phyloP scores from a whole-genome alignment of 2,329 filamentous ascomycete genomes.

The Diaporthe citriasiana region DNA sequence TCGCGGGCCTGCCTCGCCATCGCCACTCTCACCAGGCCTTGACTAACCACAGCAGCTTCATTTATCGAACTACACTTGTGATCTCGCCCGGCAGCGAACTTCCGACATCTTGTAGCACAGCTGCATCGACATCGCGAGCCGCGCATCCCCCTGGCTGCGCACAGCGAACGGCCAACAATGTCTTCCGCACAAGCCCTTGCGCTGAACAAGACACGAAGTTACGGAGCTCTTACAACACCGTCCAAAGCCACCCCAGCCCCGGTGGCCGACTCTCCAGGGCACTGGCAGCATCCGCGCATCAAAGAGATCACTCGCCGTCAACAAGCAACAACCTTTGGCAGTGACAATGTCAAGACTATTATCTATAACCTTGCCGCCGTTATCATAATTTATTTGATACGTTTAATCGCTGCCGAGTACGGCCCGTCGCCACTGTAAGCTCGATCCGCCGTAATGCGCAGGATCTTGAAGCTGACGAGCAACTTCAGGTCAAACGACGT shows the following conservation, averaged over 20 bases:
- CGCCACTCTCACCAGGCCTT: not conserved
- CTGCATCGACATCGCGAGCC: conserved; percentile 4
- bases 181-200: conserved; percentile 47
- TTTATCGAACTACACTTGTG: not conserved
- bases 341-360: conserved; percentile 80
- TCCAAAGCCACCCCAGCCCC: conserved; percentile 45
- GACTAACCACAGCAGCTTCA: conserved; percentile 41
- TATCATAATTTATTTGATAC: conserved; percentile 50
- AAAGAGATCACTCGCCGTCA: conserved; percentile 88
- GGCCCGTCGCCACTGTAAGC: conserved; percentile 57
- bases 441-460: conserved; percentile 23
- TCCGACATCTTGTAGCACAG: not conserved
- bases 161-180: conserved; percentile 47
- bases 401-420: conserved; percentile 55
- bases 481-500: conserved; percentile 43
- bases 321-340: conserved; percentile 82
- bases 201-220: conserved; percentile 41
- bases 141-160: not conserved
- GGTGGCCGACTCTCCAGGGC: conserved; percentile 75
- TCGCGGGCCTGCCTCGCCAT: conserved; percentile 36
- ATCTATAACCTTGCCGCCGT: conserved; percentile 73
- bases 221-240: conserved; percentile 43
- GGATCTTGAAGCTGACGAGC: conserved; percentile 39
- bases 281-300: conserved; percentile 91
- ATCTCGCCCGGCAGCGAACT: not conserved